A percentile compares a stretch with the other conserved stretches of the same genome.
Conservation (phyloP, 1,139 yeast species). For the Scheffersomyces parashehatae region DNA sequence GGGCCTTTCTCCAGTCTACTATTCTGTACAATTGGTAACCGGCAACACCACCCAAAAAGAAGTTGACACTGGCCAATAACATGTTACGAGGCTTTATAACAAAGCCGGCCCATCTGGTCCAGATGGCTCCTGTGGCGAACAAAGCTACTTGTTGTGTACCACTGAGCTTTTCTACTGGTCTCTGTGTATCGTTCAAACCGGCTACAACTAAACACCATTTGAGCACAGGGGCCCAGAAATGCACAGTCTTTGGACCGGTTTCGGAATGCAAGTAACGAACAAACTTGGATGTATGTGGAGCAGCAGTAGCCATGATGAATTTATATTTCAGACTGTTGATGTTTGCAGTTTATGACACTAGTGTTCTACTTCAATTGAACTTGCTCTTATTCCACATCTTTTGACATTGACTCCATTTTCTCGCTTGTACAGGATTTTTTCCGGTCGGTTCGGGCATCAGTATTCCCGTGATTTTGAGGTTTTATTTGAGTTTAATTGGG, state of each 20-base stretch:
- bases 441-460: no score
- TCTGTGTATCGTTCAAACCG: conserved; percentile 78
- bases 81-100: conserved; percentile 88
- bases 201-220: conserved; percentile 92
- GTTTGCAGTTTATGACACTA: background rate
- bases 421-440: no score
- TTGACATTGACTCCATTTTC: no score
- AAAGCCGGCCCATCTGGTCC: conserved; percentile 97
- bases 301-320: conserved; percentile 41
- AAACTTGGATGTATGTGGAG: conserved; percentile 59
- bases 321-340: background rate
- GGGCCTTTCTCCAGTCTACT: conserved; percentile 55
- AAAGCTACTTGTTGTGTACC: conserved; percentile 93
- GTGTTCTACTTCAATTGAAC: no score
- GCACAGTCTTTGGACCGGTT: conserved; percentile 94
- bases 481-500: no score
- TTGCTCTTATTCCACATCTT: no score
- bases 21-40: conserved; percentile 80
- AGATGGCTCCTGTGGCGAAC: conserved; percentile 87
- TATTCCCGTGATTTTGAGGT: no score
- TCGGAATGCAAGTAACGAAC: conserved; percentile 75
- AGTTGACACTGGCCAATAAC: conserved; percentile 88
- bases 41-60: conserved; percentile 89
- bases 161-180: conserved; percentile 89
- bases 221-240: conserved; percentile 78